Conservation (phyloP, 1,139 yeast species). For the Trichomonascaceae sp. region DNA sequence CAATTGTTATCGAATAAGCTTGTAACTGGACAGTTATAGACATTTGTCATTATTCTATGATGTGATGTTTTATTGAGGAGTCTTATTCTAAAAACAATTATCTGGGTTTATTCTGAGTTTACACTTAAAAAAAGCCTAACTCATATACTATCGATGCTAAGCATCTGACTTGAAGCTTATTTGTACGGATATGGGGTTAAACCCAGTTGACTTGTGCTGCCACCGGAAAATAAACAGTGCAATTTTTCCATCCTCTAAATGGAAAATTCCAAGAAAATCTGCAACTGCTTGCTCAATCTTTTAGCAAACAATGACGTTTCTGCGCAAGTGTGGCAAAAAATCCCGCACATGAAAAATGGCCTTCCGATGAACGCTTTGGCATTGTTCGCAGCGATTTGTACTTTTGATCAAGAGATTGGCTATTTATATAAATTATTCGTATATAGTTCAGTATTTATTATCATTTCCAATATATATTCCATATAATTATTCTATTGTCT, state of each 20-base stretch:
- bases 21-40: neutral
- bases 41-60: too few relatives aligned
- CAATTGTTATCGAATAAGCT: neutral
- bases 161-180: neutral
- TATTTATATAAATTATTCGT: too few relatives aligned
- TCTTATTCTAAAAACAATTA: neutral
- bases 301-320: neutral
- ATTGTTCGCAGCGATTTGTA: too few relatives aligned
- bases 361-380: neutral
- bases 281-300: neutral
- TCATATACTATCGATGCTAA: too few relatives aligned
- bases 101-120: too few relatives aligned
- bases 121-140: too few relatives aligned
- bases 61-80: neutral
- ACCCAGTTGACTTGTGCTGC: too few relatives aligned
- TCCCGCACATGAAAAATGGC: neutral
- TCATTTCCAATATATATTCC: too few relatives aligned
- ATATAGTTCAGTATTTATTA: neutral
- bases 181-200: too few relatives aligned
- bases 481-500: neutral
- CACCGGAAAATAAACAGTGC: too few relatives aligned
- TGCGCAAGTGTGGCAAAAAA: neutral
- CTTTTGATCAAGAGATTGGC: neutral
- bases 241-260: too few relatives aligned
- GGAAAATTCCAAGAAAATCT: neutral